Percentiles rank a stretch among this genome's conserved stretches.
Conservation (phyloP, 345 rosid genomes). For the Anastatica hierochuntica region DNA sequence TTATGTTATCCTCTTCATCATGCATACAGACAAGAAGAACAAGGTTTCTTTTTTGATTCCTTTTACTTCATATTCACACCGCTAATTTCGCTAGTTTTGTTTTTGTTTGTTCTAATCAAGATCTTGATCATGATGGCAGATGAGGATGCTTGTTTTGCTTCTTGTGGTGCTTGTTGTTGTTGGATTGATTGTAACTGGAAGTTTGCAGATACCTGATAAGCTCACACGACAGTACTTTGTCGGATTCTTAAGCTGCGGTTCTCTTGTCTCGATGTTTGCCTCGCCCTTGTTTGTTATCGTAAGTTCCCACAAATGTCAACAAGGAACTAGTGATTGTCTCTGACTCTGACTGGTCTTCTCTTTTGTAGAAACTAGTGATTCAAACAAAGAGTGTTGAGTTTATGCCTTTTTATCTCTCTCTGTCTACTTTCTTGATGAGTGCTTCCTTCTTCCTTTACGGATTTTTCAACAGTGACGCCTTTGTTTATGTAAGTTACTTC, state of each 20-base stretch:
- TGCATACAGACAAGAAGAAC: constrained; percentile 39
- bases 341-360: neutral
- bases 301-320: constrained; percentile 23
- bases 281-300: constrained; percentile 88
- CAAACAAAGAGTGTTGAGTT: constrained; percentile 72
- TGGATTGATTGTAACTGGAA: constrained; percentile 39
- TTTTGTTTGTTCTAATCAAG: neutral
- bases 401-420: constrained; percentile 87
- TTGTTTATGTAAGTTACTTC: constrained; percentile 52
- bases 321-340: neutral
- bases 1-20: constrained; percentile 50
- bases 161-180: constrained; percentile 37
- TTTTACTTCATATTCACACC: too few species aligned
- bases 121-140: constrained; percentile 36
- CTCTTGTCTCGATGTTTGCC: constrained; percentile 86
- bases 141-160: constrained; percentile 50
- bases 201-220: constrained; percentile 45
- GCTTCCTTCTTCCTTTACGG: constrained; percentile 61
- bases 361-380: constrained; percentile 65
- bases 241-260: constrained; percentile 51
- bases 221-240: constrained; percentile 37
- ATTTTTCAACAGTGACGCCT: constrained; percentile 49
- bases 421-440: constrained; percentile 87
- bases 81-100: too few species aligned
- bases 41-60: constrained; percentile 40